phyloP scores from a whole-genome alignment of 2,329 filamentous ascomycete species.

The Fusarium acutatum region DNA sequence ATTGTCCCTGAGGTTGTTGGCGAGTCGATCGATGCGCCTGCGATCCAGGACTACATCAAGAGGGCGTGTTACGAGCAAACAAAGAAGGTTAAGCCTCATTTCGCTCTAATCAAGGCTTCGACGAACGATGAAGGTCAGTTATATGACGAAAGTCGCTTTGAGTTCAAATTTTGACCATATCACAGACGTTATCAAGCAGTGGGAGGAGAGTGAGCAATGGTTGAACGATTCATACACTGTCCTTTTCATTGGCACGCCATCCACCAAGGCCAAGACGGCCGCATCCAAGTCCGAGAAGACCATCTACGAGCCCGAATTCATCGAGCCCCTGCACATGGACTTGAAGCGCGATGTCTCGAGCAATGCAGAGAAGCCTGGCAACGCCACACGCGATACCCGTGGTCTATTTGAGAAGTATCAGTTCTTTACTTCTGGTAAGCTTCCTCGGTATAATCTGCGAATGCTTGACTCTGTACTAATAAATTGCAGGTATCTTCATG shows the following conservation, averaged over 20 bases:
- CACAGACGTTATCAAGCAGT: conserved; percentile 14
- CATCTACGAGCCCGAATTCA: conserved; percentile 72
- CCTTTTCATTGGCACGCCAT: conserved; percentile 74
- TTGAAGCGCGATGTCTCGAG: conserved; percentile 68
- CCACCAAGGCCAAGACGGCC: conserved; percentile 5
- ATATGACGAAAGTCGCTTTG: neutral
- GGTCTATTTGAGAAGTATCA: conserved; percentile 91
- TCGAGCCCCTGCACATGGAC: conserved; percentile 72
- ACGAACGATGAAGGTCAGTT: conserved; percentile 55
- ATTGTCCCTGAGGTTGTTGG: conserved; percentile 68
- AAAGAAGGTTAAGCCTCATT: conserved; percentile 50
- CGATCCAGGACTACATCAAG: conserved; percentile 56
- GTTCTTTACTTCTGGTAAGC: conserved; percentile 84
- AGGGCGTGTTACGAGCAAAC: conserved; percentile 54
- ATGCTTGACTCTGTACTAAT: neutral
- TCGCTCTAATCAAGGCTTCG: conserved; percentile 53
- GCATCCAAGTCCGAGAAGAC: conserved; percentile 44
- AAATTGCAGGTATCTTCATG: conserved; percentile 83
- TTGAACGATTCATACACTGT: conserved; percentile 70
- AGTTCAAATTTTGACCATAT: neutral
- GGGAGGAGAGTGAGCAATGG: conserved; percentile 16
- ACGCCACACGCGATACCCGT: conserved; percentile 53
- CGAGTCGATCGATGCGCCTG: conserved; percentile 51
- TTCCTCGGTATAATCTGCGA: neutral
- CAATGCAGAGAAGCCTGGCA: conserved; percentile 45